These are phyloP conservation scores for Solanum etuberosum DNA, from an alignment of 257 asterid genomes.

Conservation along the genomic window DNA sequence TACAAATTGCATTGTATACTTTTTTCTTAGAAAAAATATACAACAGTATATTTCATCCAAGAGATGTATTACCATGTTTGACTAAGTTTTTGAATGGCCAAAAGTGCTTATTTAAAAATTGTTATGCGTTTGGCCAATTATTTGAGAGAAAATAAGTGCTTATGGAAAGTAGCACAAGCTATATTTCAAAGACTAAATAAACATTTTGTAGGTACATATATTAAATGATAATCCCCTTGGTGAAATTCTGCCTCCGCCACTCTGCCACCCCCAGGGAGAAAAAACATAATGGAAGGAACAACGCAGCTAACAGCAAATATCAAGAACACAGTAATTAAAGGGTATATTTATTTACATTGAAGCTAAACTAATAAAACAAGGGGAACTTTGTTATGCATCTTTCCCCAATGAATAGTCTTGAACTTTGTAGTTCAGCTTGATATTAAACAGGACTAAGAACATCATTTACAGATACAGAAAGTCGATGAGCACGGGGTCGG, in stretches of 20 bases:
- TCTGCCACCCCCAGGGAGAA: background rate
- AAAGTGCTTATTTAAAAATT: too few species aligned
- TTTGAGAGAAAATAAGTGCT: background rate
- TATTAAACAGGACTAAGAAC: slow-evolving; percentile 9
- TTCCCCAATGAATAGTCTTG: slow-evolving; percentile 31
- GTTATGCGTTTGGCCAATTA: background rate
- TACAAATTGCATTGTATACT: background rate
- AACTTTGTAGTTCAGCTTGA: slow-evolving; percentile 10
- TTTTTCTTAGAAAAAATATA: too few species aligned
- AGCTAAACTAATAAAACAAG: slow-evolving; percentile 3
- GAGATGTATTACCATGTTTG: too few species aligned
- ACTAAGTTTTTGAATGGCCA: too few species aligned
- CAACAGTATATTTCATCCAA: too few species aligned
- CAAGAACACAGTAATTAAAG: background rate
- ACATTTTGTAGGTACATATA: too few species aligned
- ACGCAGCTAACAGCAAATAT: background rate
- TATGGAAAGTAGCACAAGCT: background rate
- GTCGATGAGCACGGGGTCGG: background rate
- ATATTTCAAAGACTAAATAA: background rate
- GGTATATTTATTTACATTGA: slow-evolving; percentile 24
- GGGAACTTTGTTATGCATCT: slow-evolving; percentile 17
- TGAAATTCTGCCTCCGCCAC: background rate
- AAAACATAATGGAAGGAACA: background rate
- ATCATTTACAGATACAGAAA: slow-evolving; percentile 26
- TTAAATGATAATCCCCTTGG: background rate